A percentile compares a stretch with the other conserved stretches of the same genome.
Conservation (phyloP, 2,329 filamentous ascomycete species). For the Penicillium expansum region DNA sequence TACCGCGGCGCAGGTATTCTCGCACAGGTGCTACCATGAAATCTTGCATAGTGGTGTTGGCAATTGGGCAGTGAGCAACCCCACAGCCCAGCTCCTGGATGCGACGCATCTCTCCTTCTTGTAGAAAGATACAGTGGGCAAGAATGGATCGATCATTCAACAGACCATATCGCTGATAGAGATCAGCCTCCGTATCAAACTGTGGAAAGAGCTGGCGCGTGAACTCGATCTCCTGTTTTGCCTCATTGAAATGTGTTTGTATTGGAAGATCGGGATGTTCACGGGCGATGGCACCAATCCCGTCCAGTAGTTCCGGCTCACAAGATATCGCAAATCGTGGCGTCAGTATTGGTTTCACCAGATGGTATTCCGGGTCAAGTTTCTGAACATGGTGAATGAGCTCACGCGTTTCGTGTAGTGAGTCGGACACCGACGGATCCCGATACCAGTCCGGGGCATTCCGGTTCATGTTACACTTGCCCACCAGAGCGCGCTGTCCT, state of each 20-base stretch:
- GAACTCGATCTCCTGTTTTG: constrained; percentile 57
- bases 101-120: constrained; percentile 53
- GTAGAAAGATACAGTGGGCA: constrained; percentile 65
- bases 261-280: constrained; percentile 53
- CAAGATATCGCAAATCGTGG: constrained; percentile 64
- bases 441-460: constrained; percentile 52
- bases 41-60: constrained; percentile 60
- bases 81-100: constrained; percentile 54
- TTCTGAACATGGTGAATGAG: constrained; percentile 51
- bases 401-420: constrained; percentile 49
- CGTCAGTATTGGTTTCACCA: constrained; percentile 55
- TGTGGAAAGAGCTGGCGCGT: constrained; percentile 57
- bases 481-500: constrained; percentile 38
- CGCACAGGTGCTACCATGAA: constrained; percentile 60
- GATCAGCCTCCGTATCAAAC: constrained; percentile 57
- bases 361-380: constrained; percentile 45
- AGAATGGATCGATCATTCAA: constrained; percentile 58
- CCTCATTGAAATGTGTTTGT: constrained; percentile 68
- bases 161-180: constrained; percentile 58
- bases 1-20: constrained; percentile 55
- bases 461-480: constrained; percentile 41
- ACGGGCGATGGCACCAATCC: constrained; percentile 55
- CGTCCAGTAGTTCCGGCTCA: constrained; percentile 52
- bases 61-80: constrained; percentile 62
- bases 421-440: constrained; percentile 49